These are phyloP conservation scores for Penicillium flavigenum DNA, from an alignment of 495 filamentous ascomycete genomes.

Conservation along the genomic window DNA sequence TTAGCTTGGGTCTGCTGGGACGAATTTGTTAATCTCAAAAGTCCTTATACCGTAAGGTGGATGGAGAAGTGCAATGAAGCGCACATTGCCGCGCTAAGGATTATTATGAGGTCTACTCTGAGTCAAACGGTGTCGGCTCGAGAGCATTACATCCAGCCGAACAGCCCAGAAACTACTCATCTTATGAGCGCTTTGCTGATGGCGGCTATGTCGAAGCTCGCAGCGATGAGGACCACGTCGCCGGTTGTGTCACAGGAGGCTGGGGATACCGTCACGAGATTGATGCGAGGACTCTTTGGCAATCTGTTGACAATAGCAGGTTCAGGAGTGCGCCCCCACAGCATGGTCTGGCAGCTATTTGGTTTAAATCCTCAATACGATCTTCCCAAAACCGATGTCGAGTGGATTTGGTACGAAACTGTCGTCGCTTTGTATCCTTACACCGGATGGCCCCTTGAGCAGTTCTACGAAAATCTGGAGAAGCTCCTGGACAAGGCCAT, in stretches of 20 bases:
- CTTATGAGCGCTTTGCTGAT: slow-evolving; percentile 5
- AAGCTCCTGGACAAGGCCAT: slow-evolving; percentile 28
- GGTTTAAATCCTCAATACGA: slow-evolving; percentile 20
- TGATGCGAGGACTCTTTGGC: slow-evolving; percentile 32
- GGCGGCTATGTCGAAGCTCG: slow-evolving; percentile 32
- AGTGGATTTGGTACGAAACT: slow-evolving; percentile 31
- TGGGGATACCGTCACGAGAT: slow-evolving; percentile 28
- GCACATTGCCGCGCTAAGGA: slow-evolving; percentile 27
- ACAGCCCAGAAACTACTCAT: neutral
- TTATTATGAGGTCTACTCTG: slow-evolving; percentile 21
- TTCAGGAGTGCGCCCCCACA: slow-evolving; percentile 28
- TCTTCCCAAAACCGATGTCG: slow-evolving; percentile 17
- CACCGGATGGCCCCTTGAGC: slow-evolving; percentile 27
- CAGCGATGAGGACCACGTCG: slow-evolving; percentile 23
- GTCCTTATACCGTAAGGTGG: slow-evolving; percentile 27
- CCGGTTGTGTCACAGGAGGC: slow-evolving; percentile 15
- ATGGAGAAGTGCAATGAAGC: slow-evolving; percentile 31
- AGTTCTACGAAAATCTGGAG: slow-evolving; percentile 24
- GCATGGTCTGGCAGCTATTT: slow-evolving; percentile 33
- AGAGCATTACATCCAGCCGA: neutral
- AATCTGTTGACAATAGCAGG: slow-evolving; percentile 31
- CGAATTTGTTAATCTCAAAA: slow-evolving; percentile 30
- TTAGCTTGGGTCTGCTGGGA: slow-evolving; percentile 33
- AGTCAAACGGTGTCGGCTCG: neutral
- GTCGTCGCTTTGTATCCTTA: slow-evolving; percentile 28